Conservation (phyloP, 176 grass and related monocot genomes). For the Aegilops sharonensis region DNA sequence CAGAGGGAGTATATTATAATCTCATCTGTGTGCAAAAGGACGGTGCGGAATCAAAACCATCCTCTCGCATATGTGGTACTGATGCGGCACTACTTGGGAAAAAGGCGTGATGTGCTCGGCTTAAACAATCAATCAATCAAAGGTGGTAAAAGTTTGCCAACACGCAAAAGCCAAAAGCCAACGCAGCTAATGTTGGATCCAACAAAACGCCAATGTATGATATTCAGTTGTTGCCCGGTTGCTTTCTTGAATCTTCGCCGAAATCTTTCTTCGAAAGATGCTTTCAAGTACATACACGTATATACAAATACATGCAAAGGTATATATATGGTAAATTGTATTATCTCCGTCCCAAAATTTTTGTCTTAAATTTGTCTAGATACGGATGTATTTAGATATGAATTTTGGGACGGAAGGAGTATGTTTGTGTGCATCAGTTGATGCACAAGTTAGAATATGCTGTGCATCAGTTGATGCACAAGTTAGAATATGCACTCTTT, state of each 20-base stretch:
- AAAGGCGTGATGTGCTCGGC: slow-evolving; percentile 12
- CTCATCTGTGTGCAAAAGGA: not conserved
- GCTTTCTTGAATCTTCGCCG: not conserved
- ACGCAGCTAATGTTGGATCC: slow-evolving; percentile 9
- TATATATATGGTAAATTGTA: too few species aligned
- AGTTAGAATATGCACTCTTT: too few species aligned
- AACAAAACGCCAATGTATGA: not conserved
- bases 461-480: too few species aligned
- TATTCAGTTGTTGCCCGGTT: not conserved
- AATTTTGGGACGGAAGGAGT: too few species aligned
- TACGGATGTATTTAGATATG: too few species aligned
- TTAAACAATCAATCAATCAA: not conserved
- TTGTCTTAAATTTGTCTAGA: too few species aligned
- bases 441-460: too few species aligned
- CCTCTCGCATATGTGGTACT: not conserved
- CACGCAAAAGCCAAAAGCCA: slow-evolving; percentile 37
- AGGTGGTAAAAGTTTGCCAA: slow-evolving; percentile 12
- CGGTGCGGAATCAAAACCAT: not conserved
- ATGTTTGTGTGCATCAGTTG: too few species aligned
- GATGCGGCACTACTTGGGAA: not conserved
- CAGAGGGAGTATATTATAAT: too few species aligned
- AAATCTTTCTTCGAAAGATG: slow-evolving; percentile 4
- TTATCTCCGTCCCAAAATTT: too few species aligned
- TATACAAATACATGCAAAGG: too few species aligned
- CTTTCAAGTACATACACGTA: not conserved